These are phyloP conservation scores for Talaromyces sp. DNA, from an alignment of 2,329 filamentous ascomycete genomes.

Conservation along the genomic window DNA sequence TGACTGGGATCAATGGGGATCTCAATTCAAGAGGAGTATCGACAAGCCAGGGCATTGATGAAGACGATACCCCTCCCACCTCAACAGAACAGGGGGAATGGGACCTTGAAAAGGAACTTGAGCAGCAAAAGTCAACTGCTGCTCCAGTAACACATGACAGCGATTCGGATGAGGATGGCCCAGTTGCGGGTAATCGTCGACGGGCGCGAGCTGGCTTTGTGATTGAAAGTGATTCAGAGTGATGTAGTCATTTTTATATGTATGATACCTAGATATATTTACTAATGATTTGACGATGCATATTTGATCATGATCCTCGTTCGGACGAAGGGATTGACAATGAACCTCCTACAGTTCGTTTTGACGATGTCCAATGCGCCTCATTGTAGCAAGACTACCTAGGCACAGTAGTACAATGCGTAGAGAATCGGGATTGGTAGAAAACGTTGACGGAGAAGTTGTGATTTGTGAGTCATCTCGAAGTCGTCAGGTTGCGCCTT, in stretches of 20 bases:
- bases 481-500: not conserved
- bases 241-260: constrained; percentile 7
- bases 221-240: constrained; percentile 45
- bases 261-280: not conserved
- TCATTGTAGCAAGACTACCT: not conserved
- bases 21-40: constrained; percentile 21
- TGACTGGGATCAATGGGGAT: constrained; percentile 20
- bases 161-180: constrained; percentile 32
- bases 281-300: constrained; percentile 9
- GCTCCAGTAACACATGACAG: constrained; percentile 20
- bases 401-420: not conserved
- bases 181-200: constrained; percentile 29
- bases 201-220: constrained; percentile 41
- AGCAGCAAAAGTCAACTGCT: constrained; percentile 3
- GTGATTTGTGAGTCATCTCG: not conserved
- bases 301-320: not conserved
- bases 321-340: not conserved
- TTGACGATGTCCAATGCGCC: not conserved
- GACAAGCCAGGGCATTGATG: constrained; percentile 18
- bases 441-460: not conserved
- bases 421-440: not conserved
- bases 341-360: not conserved
- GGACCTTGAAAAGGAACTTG: constrained; percentile 10
- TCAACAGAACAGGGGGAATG: constrained; percentile 30
- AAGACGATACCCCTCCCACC: constrained; percentile 25